Conservation (phyloP, 2,329 filamentous ascomycete species). For the Epichloe baconii region DNA sequence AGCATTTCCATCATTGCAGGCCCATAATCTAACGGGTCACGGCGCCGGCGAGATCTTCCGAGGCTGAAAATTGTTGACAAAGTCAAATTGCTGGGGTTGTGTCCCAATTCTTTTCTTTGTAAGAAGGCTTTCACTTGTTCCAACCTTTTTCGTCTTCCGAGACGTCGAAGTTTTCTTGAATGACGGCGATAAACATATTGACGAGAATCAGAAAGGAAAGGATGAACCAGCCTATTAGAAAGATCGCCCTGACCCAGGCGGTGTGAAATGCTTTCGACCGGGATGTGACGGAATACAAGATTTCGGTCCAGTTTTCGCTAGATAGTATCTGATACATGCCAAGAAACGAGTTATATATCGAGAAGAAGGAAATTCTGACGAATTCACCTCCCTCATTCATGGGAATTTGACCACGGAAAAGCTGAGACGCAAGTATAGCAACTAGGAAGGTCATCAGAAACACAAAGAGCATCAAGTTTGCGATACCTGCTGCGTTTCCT, state of each 20-base stretch:
- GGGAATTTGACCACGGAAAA: slow-evolving; percentile 80
- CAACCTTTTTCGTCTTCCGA: slow-evolving; percentile 91
- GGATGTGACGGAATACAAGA: slow-evolving; percentile 70
- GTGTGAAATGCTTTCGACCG: slow-evolving; percentile 53
- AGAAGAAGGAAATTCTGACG: slow-evolving; percentile 65
- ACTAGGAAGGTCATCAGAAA: slow-evolving; percentile 91
- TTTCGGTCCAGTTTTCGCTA: slow-evolving; percentile 87
- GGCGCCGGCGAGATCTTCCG: slow-evolving; percentile 43
- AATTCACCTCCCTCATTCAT: slow-evolving; percentile 43
- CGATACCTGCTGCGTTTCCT: slow-evolving; percentile 81
- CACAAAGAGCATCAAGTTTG: slow-evolving; percentile 91
- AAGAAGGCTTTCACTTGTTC: slow-evolving; percentile 94
- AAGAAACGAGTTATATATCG: slow-evolving; percentile 90
- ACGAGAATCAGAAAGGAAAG: slow-evolving; percentile 88
- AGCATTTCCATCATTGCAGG: slow-evolving; percentile 91
- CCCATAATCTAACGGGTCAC: slow-evolving; percentile 83
- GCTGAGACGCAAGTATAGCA: slow-evolving; percentile 82
- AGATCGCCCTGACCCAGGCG: slow-evolving; percentile 85
- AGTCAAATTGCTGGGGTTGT: slow-evolving; percentile 59
- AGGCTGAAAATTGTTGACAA: slow-evolving; percentile 58
- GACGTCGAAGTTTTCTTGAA: slow-evolving; percentile 98
- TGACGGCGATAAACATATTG: slow-evolving; percentile 99
- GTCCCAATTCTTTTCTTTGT: slow-evolving; percentile 75
- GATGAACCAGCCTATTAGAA: slow-evolving; percentile 92
- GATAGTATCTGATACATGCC: slow-evolving; percentile 97